Evolutionary conservation across 495 filamentous ascomycete genomes (phyloP), one percentile per base, ranked within the genome.

Genomic region (Tuber umbilicatum): DNA sequence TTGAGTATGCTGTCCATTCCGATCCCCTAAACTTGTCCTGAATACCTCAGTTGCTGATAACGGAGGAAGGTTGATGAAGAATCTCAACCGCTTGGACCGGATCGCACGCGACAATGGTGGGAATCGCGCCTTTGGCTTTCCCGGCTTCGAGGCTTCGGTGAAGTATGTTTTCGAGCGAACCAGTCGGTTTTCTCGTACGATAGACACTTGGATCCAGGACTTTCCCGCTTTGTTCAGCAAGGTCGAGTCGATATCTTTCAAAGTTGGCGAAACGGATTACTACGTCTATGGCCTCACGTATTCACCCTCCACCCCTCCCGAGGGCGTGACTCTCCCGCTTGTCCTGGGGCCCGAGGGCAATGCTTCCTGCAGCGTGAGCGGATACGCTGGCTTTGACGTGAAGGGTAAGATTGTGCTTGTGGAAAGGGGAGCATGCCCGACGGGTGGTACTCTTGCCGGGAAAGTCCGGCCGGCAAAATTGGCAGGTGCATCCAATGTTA

Each of bases 161-260:
- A 84, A 87, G 69, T 87, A 80, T 73, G 79, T 87, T 68, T 79
- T 81, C 38, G 75, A 78, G 12, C 76, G 78, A 6, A 71, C 82
- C 5, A 78, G 83, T 83, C 76, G 80, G 80, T 73, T 86, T 85
- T 71, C 80, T 95, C n/a, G 69, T 75, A 60, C 77, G 81, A 5
- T 86, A 83, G 76, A 81, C 42, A 82, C 82, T 23, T 85, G 81
- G 79, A 81, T 83, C 35, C 86, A 87, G 72, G 81, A 84, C 45
- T 86, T 87, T 73, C 79, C 97, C 1, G 76, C 81, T 14, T 76
- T 85, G 0, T 87, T 87, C 75, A 81, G 75, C 73, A 79, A 81
- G 74, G 75, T 73, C 60, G 16, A 83, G n/a, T 83, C 82, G 21
- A 86, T 86, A 73, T 81, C 75, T 0, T 82, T 85, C 75, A 83